phyloP scores from a whole-genome alignment of 202 grass and related monocot species.

The Panicum virgatum region DNA sequence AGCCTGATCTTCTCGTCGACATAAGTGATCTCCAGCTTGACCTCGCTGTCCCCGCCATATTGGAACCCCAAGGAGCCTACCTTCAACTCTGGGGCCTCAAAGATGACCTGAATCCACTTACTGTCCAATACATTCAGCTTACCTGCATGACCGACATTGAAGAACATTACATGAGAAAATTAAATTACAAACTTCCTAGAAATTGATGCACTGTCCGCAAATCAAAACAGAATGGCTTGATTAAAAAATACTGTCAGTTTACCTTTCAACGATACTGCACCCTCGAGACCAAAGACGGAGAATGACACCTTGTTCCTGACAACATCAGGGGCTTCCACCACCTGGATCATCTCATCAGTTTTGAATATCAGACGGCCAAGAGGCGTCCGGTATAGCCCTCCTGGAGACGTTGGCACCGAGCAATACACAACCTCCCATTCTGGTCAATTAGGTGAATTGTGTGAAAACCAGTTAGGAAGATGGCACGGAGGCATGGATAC shows the following conservation, averaged over 20 bases:
- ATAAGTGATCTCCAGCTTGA: constrained; percentile 90
- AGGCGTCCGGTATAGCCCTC: constrained; percentile 73
- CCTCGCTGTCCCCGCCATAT: constrained; percentile 85
- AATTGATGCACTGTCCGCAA: neutral
- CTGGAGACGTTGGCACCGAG: constrained; percentile 85
- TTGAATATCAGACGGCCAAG: constrained; percentile 81
- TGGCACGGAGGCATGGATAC: neutral
- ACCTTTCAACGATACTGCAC: constrained; percentile 87
- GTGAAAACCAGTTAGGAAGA: neutral
- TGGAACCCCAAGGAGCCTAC: constrained; percentile 70
- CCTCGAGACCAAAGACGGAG: constrained; percentile 75
- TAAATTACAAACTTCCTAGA: neutral
- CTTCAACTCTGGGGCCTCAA: constrained; percentile 80
- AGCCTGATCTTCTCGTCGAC: constrained; percentile 87
- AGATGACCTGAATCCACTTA: constrained; percentile 96
- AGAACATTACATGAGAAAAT: neutral
- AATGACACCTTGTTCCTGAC: constrained; percentile 73
- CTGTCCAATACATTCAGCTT: constrained; percentile 79
- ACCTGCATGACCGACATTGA: constrained; percentile 37
- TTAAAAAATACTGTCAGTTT: neutral
- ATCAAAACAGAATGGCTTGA: neutral
- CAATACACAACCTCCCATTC: constrained; percentile 94
- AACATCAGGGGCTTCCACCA: constrained; percentile 71
- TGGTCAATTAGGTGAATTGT: constrained; percentile 24
- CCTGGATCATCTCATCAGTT: constrained; percentile 90